These are phyloP conservation scores for Stemphylium beticola DNA, from an alignment of 2,329 filamentous ascomycete species.

Conservation along the genomic window DNA sequence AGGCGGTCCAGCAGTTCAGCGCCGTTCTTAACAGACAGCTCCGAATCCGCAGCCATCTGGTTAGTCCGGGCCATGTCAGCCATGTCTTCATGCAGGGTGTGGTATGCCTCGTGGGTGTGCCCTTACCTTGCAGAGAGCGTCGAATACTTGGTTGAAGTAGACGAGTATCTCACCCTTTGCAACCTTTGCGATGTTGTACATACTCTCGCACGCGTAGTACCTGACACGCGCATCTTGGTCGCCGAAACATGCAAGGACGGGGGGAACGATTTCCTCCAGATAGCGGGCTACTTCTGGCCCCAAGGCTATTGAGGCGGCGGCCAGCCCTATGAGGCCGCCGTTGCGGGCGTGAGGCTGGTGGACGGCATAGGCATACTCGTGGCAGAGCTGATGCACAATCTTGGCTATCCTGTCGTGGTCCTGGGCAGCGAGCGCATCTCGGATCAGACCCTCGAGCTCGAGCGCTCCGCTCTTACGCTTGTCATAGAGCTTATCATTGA, in stretches of 20 bases:
- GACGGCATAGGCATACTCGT: conserved; percentile 96
- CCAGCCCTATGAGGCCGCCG: conserved; percentile 92
- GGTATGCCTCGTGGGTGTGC: background rate
- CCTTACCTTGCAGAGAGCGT: conserved; percentile 90
- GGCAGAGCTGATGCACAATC: conserved; percentile 94
- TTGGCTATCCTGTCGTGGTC: conserved; percentile 82
- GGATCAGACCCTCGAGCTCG: conserved; percentile 89
- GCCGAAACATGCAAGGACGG: conserved; percentile 94
- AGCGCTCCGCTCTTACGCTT: conserved; percentile 96
- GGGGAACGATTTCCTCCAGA: conserved; percentile 90
- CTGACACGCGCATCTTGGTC: conserved; percentile 97
- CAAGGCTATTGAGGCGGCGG: conserved; percentile 92
- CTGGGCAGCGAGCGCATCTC: conserved; percentile 76
- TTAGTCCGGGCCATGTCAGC: conserved; percentile 26
- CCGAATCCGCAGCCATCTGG: conserved; percentile 91
- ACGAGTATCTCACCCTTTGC: conserved; percentile 96
- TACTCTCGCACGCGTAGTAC: conserved; percentile 98
- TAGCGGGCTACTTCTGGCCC: conserved; percentile 91
- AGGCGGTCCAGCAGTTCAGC: conserved; percentile 93
- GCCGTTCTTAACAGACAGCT: conserved; percentile 96
- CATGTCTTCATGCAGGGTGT: background rate
- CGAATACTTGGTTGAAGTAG: conserved; percentile 98
- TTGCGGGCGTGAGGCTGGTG: conserved; percentile 97
- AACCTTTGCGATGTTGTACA: conserved; percentile 99
- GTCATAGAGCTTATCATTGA: conserved; percentile 99